Conservation (phyloP, 768 basidiomycete genomes). For the Pluteus cervinus region DNA sequence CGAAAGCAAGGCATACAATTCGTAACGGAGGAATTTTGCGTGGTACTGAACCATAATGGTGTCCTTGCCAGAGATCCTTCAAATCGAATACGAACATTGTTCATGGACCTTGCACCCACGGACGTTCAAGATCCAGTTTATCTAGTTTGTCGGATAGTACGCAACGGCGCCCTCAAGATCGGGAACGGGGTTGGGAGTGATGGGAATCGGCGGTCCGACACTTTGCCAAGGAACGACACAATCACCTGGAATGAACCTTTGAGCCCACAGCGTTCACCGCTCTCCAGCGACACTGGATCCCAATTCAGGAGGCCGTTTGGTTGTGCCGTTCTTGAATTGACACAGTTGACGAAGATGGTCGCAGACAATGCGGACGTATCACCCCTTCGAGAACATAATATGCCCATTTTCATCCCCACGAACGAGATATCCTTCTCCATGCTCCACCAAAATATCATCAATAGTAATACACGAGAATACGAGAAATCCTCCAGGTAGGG, state of each 20-base stretch:
- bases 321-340: constrained; percentile 88
- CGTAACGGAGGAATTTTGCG: constrained; percentile 91
- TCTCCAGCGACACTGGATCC: constrained; percentile 26
- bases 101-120: constrained; percentile 79
- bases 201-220: constrained; percentile 32
- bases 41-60: constrained; percentile 87
- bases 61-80: constrained; percentile 76
- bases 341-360: constrained; percentile 64
- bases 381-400: constrained; percentile 66
- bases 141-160: constrained; percentile 85
- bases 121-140: constrained; percentile 85
- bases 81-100: constrained; percentile 76
- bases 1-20: constrained; percentile 79
- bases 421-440: constrained; percentile 87
- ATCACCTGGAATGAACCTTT: constrained; percentile 15
- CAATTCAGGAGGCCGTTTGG: constrained; percentile 87
- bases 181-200: constrained; percentile 52
- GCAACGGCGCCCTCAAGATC: constrained; percentile 83
- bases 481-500: constrained; percentile 76
- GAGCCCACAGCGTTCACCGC: constrained; percentile 14
- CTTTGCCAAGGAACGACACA: constrained; percentile 14
- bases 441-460: constrained; percentile 93
- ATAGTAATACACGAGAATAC: constrained; percentile 68
- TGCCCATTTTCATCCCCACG: constrained; percentile 82
- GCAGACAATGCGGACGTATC: constrained; percentile 60